phyloP scores from a whole-genome alignment of 768 basidiomycete genomes.

The Rubroboletus satanas region DNA sequence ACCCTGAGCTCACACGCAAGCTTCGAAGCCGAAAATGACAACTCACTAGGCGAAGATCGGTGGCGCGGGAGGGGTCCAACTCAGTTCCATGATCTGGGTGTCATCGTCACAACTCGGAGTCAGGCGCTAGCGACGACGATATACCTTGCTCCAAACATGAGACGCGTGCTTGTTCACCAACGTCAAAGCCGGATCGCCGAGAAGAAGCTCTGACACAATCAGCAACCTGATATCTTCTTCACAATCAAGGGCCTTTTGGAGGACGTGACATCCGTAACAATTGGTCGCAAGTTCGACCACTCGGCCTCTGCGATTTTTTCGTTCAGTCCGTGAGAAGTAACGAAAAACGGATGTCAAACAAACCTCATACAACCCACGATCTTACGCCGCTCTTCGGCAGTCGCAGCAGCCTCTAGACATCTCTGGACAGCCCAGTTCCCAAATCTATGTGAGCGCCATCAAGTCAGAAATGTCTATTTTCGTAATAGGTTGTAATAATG shows the following conservation, averaged over 20 bases:
- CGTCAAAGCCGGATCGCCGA: constrained; percentile 81
- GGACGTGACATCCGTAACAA: constrained; percentile 85
- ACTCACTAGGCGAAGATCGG: constrained; percentile 84
- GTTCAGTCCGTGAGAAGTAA: constrained; percentile 8
- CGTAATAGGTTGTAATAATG: not conserved
- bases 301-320: constrained; percentile 50
- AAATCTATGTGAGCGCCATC: constrained; percentile 47
- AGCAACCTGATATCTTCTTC: constrained; percentile 81
- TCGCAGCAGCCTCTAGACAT: constrained; percentile 77
- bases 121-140: not conserved
- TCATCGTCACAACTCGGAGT: constrained; percentile 4
- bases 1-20: not conserved
- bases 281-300: constrained; percentile 86
- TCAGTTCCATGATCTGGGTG: constrained; percentile 79
- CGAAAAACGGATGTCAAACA: constrained; percentile 8
- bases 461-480: constrained; percentile 1
- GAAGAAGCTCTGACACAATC: constrained; percentile 80
- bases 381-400: constrained; percentile 69
- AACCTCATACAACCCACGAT: constrained; percentile 87
- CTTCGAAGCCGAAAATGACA: not conserved
- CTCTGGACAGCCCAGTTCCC: constrained; percentile 91
- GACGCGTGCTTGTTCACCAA: constrained; percentile 88
- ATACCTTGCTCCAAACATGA: constrained; percentile 88
- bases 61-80: constrained; percentile 82
- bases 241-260: constrained; percentile 87